phyloP scores from a whole-genome alignment of 306 rosid genomes.

The Ammopiptanthus mongolicus region DNA sequence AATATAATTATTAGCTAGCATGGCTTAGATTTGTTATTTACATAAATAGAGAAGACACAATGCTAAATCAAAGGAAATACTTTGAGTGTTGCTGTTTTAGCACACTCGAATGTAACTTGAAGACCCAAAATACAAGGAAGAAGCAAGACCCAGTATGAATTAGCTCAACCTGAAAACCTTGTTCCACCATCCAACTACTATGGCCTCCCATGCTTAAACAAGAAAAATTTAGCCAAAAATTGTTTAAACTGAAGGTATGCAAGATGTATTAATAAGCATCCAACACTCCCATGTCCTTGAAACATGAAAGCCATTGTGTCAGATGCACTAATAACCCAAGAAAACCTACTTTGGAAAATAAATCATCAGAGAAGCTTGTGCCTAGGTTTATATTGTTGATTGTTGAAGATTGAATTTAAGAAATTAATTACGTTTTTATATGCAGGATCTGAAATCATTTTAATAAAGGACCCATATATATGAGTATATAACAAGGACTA shows the following conservation, averaged over 20 bases:
- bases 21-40: background rate
- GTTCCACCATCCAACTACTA: background rate
- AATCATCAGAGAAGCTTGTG: background rate
- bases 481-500: background rate
- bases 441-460: background rate
- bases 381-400: background rate
- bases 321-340: background rate
- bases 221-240: background rate
- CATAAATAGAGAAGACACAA: background rate
- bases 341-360: background rate
- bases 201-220: background rate
- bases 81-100: background rate
- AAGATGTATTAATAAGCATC: background rate
- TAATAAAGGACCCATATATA: background rate
- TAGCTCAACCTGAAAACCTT: background rate
- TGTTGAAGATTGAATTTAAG: background rate
- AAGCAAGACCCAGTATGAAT: background rate
- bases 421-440: background rate
- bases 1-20: background rate
- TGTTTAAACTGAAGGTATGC: background rate
- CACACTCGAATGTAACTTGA: background rate
- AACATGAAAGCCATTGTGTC: background rate
- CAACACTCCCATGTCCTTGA: background rate
- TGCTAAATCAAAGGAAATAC: background rate
- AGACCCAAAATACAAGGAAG: background rate